Base-by-base conservation (phyloP, 169 alveolate genomes). In the Plasmodium falciparum region DNA sequence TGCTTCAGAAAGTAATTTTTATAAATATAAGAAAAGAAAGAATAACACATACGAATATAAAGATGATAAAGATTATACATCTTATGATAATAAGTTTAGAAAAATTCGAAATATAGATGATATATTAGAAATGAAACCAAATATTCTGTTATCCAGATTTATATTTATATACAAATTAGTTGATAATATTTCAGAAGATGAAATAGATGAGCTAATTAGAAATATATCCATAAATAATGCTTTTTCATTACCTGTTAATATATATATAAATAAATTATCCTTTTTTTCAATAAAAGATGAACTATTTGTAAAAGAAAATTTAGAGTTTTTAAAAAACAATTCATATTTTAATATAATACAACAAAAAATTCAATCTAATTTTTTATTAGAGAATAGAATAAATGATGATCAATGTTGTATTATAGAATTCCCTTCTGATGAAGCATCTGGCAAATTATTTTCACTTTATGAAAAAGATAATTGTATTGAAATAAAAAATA, bases 221-320 rank as follows among this genome's bases (percentile, higher is more conserved):
- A 94, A 93, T 29, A 59, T 93, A 20, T 92, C 95, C 26, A 94
- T 94, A 7, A 69, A 83, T 65, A 74, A 93, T 63, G 96, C 95
- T 3, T 88, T 88, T 33, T 94, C 96, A 0, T 88, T 94, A 0
- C 96, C 96, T 0, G 69, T 50, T 4, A 71, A 67, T 62, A 83
- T 83, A 43, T 83, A 56, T 62, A 83, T 83, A 83, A 83, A 83
- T 83, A 83, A 49, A 49, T 47, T 83, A 20, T 83, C 91, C 1
- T 83, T 52, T 29, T 83, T 83, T 70, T 70, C 75, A 39, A 63
- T 63, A 50, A 39, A 61, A 49, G 91, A 83, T 26, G 91, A 83
- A 33, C 29, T 83, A 56, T 83, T 83, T 62, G 63, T 83, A 39
- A 83, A 69, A 29, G 91, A 83, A 47, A 63, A 63, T 13, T 59